Base-by-base conservation (phyloP, 495 filamentous ascomycete genomes). In the Talaromyces wortmannii region DNA sequence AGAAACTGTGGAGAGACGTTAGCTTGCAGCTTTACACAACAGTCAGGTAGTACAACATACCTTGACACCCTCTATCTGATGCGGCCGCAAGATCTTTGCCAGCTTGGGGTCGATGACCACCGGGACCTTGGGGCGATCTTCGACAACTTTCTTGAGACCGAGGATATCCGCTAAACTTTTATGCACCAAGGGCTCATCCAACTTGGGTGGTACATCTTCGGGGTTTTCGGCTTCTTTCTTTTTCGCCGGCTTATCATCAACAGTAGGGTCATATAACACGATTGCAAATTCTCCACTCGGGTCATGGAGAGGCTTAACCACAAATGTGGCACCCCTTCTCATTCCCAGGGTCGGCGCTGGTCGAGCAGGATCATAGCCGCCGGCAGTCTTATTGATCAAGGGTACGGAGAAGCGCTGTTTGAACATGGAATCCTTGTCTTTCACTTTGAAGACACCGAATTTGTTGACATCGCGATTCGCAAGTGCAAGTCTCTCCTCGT, bases 11-110 rank as follows among this genome's bases (percentile, higher is more conserved):
- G 3, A 45, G 42, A 16, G 52, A 8, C 17, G 7, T 50, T 15
- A 32, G n/a, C 17, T 31, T 16, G 7, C 48, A 53, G 16, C 2
- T 46, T 50, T 31, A 52, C 30, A 50, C 55, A 48, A 49, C 15
- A 11, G 0, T 23, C 31, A 11, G 11, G 17, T 1, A 7, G 10
- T 10, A 18, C 31, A 40, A 11, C 32, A 12, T 69, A 82, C 80
- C 76, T 96, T 96, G 45, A 99, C 94, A 66, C 94, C 94, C 67
- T 97, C 94, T 42, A 99, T 87, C 70, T 99, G 94, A 86, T 99
- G 94, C 7, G 94, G 94, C 31, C 94, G 84, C 29, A 99, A 72
- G 23, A 97, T 89, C 67, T 97, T 97, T 48, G 90, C 83, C 30
- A 99, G 72, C 63, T 79, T 83, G 11, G 94, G 94, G 70, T 99